Conservation (phyloP, 352 stramenopile species). For the Peronospora destructor region DNA sequence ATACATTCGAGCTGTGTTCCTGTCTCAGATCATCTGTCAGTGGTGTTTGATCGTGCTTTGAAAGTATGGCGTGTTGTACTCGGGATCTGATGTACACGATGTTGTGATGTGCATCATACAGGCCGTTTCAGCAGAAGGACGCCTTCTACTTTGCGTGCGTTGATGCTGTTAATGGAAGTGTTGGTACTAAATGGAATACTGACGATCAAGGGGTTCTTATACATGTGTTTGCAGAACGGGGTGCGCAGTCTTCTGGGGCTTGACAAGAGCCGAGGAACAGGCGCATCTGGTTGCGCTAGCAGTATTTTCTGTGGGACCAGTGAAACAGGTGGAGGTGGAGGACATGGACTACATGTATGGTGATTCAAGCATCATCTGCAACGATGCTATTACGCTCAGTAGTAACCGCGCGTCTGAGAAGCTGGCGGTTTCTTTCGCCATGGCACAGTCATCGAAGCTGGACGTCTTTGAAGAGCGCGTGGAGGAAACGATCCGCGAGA, state of each 20-base stretch:
- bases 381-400: slow-evolving; percentile 83
- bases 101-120: slow-evolving; percentile 3
- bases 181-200: slow-evolving; percentile 1
- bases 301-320: slow-evolving; percentile 53
- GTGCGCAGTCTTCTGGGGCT: slow-evolving; percentile 87
- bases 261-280: slow-evolving; percentile 75
- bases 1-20: slow-evolving; percentile 72
- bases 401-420: slow-evolving; percentile 83
- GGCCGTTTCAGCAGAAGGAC: slow-evolving; percentile 67
- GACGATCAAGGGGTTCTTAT: not conserved
- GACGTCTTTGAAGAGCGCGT: slow-evolving; percentile 89
- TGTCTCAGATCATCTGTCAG: slow-evolving; percentile 35
- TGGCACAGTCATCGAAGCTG: slow-evolving; percentile 91
- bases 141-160: slow-evolving; percentile 82
- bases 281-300: slow-evolving; percentile 53
- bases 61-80: not conserved
- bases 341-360: slow-evolving; percentile 88
- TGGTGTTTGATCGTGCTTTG: slow-evolving; percentile 1
- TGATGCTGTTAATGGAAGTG: not conserved
- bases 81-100: slow-evolving; percentile 4
- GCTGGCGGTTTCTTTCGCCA: slow-evolving; percentile 88
- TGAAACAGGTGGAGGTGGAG: slow-evolving; percentile 84
- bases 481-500: slow-evolving; percentile 82
- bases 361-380: slow-evolving; percentile 55
- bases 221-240: slow-evolving; percentile 41